phyloP scores from a whole-genome alignment of 2,329 filamentous ascomycete genomes.

The Monilinia vaccinii-corymbosi region DNA sequence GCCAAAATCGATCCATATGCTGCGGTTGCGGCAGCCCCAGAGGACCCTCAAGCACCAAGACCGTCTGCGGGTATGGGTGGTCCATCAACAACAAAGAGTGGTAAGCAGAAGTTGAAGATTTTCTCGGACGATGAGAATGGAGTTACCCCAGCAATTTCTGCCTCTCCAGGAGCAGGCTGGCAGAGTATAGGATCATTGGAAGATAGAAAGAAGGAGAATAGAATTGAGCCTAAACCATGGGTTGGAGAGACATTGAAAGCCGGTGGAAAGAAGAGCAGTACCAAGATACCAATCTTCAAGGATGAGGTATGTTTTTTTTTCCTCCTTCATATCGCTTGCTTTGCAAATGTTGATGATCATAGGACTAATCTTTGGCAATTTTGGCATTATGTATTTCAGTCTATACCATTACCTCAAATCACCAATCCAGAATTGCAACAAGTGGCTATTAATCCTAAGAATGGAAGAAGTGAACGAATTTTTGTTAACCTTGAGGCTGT shows the following conservation, averaged over 20 bases:
- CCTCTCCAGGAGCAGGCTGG: not conserved
- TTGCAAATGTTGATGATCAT: constrained; percentile 73
- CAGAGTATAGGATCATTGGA: constrained; percentile 45
- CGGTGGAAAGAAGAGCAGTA: constrained; percentile 69
- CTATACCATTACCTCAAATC: constrained; percentile 37
- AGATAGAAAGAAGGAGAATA: constrained; percentile 91
- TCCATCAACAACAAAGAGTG: constrained; percentile 48
- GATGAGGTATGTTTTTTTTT: constrained; percentile 70
- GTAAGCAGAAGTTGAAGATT: constrained; percentile 21
- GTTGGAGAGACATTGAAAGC: constrained; percentile 82
- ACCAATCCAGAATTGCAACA: constrained; percentile 57
- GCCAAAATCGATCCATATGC: constrained; percentile 80
- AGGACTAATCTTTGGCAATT: constrained; percentile 80
- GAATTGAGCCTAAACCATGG: constrained; percentile 79
- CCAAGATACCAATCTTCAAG: constrained; percentile 89
- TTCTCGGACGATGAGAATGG: not conserved
- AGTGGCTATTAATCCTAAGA: constrained; percentile 70
- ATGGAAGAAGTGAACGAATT: constrained; percentile 72
- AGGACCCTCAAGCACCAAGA: constrained; percentile 58
- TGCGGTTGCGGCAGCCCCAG: constrained; percentile 33
- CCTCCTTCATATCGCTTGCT: constrained; percentile 27
- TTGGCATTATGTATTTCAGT: constrained; percentile 51
- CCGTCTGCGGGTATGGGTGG: constrained; percentile 39
- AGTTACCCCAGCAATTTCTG: not conserved
- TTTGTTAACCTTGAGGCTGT: constrained; percentile 79